Evolutionary conservation across 2,329 filamentous ascomycete genomes (phyloP), one percentile per base, ranked within the genome.

Genomic region (Epichloe uncinata): DNA sequence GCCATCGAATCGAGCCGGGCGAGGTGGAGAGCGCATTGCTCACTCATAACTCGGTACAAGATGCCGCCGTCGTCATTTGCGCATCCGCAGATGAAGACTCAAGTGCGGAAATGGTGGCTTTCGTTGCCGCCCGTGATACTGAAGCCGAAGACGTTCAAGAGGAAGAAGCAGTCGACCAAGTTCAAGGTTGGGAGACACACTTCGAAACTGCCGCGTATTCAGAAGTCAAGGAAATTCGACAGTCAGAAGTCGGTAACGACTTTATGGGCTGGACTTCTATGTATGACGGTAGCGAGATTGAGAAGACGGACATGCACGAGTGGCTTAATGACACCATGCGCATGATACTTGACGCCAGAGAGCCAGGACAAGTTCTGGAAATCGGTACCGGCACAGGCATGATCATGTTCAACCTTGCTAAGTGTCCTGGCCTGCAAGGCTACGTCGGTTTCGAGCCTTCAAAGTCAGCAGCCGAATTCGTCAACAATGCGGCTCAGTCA

Each of bases 251-350:
- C 3, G 62, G 61, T 1, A 49, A 50, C 1, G 61, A 65, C 37
- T 65, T 64, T 37, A 54, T 53, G 1, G 59, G 58, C 8, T 65
- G 63, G 63, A 62, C 54, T 5, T 65, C 63, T 0, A 62, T 61
- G 58, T 64, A 63, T 33, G 56, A 64, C 38, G 62, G 61, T 5
- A 52, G 20, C 0, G 13, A 53, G 1, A 61, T 65, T 4, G 55
- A 60, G 40, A 58, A 55, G 34, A 47, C 2, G 1, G 59, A 64
- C 30, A 64, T 65, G 63, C 49, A 59, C 2, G 61, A 62, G 44
- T 65, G 62, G 63, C 53, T 65, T 0, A 56, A 62, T 13, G 63
- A 64, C 9, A 61, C 60, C 0, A 59, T 64, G 1, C 9, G 45
- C 1, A 52, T 54, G 0, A 53, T 63, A 2, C 51, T 44, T 7